Evolutionary conservation across 371 early-diverging fungal genomes (phyloP), one percentile per base, ranked within the genome.

Genomic region (Mortierella sp.): DNA sequence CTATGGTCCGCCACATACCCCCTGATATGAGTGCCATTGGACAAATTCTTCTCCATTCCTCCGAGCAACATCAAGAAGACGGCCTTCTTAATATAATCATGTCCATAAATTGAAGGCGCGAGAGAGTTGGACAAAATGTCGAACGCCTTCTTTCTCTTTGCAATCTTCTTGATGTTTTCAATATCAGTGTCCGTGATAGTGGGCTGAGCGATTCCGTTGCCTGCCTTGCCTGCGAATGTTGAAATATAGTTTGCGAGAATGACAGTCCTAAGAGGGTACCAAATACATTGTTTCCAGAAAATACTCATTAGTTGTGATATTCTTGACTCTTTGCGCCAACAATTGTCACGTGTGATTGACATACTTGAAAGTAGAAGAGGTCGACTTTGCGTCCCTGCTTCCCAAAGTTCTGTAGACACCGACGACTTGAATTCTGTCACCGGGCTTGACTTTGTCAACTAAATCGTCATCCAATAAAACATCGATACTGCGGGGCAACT

Each of bases 41-140:
- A 91, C 85, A 98, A 79, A 72, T 98, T 96, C 90, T 97, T 96
- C 86, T 98, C 98, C 74, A 94, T 90, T 62, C 99, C 99, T 70
- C 99, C 99, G 53, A 99, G 86, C 68, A 99, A 85, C 87, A 97
- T 90, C 81, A 99, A 83, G 70, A 97, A 87, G 4, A 99, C 87
- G 8, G 99, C 99, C 80, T 95, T 95, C 87, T 99, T 99, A 85
- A 99, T 95, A 79, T 95, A 91, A 4, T 95, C 94, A 84, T 98
- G 97, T 8, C 99, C 99, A 86, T 93, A 99, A 67, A 99, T 99
- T 24, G 96, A 96, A 16, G 99, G 99, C 2, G 99, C 99, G 61
- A 99, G 87, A 36, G 97, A 97, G 69, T 90, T 88, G 21, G 95
- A 84, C 53, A 99, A 86, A n/a, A 95, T 86, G 9, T 97, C 94